phyloP scores from a whole-genome alignment of 257 asterid genomes.

The Plantago elongata region DNA sequence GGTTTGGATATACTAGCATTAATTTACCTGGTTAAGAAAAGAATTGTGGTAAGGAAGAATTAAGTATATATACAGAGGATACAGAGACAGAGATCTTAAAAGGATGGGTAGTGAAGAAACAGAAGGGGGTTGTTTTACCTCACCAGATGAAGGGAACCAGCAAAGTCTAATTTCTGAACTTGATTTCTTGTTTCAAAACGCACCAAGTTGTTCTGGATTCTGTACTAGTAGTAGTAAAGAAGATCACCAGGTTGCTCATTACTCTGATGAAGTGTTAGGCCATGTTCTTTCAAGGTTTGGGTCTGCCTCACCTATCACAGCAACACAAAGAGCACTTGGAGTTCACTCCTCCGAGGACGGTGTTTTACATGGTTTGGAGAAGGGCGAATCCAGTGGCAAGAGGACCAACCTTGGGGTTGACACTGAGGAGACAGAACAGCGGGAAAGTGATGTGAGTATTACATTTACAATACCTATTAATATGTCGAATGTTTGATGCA shows the following conservation, averaged over 20 bases:
- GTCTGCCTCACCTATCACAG: neutral
- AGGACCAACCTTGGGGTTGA: neutral
- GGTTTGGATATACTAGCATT: too few species aligned
- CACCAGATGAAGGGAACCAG: too few species aligned
- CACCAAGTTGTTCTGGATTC: too few species aligned
- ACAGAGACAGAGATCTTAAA: too few species aligned
- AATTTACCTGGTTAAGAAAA: too few species aligned
- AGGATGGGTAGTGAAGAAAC: too few species aligned
- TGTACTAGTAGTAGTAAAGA: too few species aligned
- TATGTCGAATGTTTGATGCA: neutral
- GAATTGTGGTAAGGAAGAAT: too few species aligned
- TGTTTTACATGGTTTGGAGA: neutral
- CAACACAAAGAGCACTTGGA: neutral
- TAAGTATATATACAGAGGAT: too few species aligned
- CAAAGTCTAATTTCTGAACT: too few species aligned
- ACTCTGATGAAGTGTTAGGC: neutral
- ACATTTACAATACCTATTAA: neutral
- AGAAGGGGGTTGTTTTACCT: too few species aligned
- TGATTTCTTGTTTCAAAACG: too few species aligned
- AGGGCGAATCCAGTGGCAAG: neutral
- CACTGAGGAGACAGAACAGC: neutral
- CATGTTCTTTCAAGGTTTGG: slow-evolving; percentile 1
- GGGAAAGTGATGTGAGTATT: neutral
- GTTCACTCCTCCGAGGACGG: neutral
- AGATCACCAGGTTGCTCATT: neutral